phyloP scores from a whole-genome alignment of 2,329 filamentous ascomycete genomes.

The Mycosphaerella sp. region DNA sequence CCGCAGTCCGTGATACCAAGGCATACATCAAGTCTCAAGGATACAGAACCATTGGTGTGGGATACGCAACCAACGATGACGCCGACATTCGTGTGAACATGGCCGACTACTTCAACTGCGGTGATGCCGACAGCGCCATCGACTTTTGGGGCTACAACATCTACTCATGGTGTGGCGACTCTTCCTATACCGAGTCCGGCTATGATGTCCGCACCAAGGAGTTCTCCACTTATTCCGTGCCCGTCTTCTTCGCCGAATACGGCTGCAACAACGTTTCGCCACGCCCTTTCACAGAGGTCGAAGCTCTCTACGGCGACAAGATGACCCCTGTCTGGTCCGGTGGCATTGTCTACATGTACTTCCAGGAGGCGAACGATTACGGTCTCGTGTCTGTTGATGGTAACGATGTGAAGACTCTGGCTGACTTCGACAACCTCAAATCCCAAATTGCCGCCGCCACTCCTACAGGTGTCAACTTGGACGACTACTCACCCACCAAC shows the following conservation, averaged over 20 bases:
- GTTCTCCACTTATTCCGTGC: constrained; percentile 83
- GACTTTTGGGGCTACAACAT: constrained; percentile 99
- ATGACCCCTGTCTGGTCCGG: constrained; percentile 90
- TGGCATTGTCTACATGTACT: constrained; percentile 99
- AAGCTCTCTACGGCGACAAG: constrained; percentile 66
- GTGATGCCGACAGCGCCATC: constrained; percentile 59
- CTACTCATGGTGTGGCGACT: constrained; percentile 97
- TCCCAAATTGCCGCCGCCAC: constrained; percentile 62
- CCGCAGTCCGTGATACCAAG: constrained; percentile 94
- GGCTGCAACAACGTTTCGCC: constrained; percentile 75
- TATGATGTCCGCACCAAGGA: constrained; percentile 78
- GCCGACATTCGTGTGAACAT: constrained; percentile 72
- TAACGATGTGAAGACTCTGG: constrained; percentile 57
- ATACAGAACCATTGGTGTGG: constrained; percentile 76
- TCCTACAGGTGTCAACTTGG: constrained; percentile 60
- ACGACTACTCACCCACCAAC: constrained; percentile 68
- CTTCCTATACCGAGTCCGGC: constrained; percentile 67
- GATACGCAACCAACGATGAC: constrained; percentile 95
- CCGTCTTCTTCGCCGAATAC: constrained; percentile 98
- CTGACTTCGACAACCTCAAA: constrained; percentile 69
- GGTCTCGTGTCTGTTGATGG: constrained; percentile 64
- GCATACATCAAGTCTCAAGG: constrained; percentile 76
- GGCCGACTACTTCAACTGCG: constrained; percentile 93
- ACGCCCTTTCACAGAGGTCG: constrained; percentile 80
- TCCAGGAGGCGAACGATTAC: constrained; percentile 84